Evolutionary conservation across 108 stramenopile genomes (phyloP).

Genomic region (Chaetoceros tenuissimus): DNA sequence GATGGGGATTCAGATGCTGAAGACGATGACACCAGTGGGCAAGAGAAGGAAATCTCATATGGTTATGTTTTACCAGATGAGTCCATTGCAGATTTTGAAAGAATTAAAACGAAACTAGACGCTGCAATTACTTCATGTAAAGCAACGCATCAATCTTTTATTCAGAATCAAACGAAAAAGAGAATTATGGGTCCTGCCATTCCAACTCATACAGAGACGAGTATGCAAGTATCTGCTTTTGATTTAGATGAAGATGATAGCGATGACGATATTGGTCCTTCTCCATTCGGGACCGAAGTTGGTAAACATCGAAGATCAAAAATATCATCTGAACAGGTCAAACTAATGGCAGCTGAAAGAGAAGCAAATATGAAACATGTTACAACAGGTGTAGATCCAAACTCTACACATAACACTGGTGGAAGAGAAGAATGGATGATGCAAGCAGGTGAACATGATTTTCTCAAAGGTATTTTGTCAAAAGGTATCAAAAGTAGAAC

Average conservation of each 20-base stretch:
- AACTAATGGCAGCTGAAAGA: conserved; percentile 21
- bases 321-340: conserved; percentile 13
- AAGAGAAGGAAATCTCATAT: conserved; percentile 4
- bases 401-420: conserved; percentile 6
- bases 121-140: conserved; percentile 15
- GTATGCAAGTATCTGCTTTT: no score
- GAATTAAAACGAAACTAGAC: conserved; percentile 31
- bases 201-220: neutral
- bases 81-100: conserved; percentile 8
- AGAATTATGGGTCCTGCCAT: conserved; percentile 4
- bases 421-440: conserved; percentile 86
- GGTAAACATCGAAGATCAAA: conserved; percentile 26
- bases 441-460: conserved; percentile 74
- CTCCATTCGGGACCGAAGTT: no score
- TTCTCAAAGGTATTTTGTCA: conserved; percentile 59
- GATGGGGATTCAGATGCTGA: conserved; percentile 51
- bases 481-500: conserved; percentile 39
- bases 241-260: conserved; percentile 15
- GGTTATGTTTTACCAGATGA: conserved; percentile 62
- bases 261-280: conserved; percentile 68
- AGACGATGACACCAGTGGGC: conserved; percentile 24
- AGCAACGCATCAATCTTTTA: conserved; percentile 1
- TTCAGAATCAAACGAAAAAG: conserved; percentile 1
- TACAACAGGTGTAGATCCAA: conserved; percentile 11
- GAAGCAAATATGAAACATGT: conserved; percentile 20